These are phyloP conservation scores for Parastagonospora nodorum DNA, from an alignment of 2,329 filamentous ascomycete genomes.

Conservation along the genomic window DNA sequence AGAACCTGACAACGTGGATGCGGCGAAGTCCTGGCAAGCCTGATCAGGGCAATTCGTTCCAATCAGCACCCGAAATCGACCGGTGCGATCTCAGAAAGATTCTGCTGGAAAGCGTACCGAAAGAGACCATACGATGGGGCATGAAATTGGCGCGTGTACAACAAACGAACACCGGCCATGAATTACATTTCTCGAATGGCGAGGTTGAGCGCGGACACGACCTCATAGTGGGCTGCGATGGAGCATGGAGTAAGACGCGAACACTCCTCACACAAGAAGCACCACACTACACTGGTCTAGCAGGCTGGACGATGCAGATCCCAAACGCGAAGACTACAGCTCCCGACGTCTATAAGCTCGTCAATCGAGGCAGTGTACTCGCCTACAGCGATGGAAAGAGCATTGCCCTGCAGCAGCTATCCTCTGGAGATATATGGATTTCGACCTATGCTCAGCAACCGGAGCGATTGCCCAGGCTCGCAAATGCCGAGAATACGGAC, in stretches of 20 bases:
- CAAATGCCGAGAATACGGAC: conserved; percentile 26
- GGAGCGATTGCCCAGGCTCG: conserved; percentile 26
- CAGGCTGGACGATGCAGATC: conserved; percentile 39
- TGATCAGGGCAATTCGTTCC: conserved; percentile 9
- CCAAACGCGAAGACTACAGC: conserved; percentile 25
- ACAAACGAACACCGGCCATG: conserved; percentile 10
- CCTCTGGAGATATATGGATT: conserved; percentile 40
- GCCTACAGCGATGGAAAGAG: conserved; percentile 33
- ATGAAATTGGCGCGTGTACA: conserved; percentile 25
- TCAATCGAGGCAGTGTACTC: conserved; percentile 44
- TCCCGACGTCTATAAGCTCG: conserved; percentile 38
- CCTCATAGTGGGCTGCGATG: conserved; percentile 53
- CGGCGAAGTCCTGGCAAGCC: conserved; percentile 13
- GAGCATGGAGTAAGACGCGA: conserved; percentile 50
- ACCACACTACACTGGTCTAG: conserved; percentile 46
- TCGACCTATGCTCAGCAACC: conserved; percentile 23
- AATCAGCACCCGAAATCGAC: conserved; percentile 35
- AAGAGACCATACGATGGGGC: conserved; percentile 28
- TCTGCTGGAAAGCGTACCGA: conserved; percentile 28
- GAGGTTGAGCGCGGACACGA: conserved; percentile 42
- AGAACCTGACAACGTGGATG: conserved; percentile 35
- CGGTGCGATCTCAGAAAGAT: conserved; percentile 26
- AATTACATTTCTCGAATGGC: conserved; percentile 35
- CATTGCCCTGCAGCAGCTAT: conserved; percentile 38
- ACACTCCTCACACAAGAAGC: conserved; percentile 32